Base-by-base conservation (phyloP, 2,329 filamentous ascomycete genomes). In the Fusarium concolor region DNA sequence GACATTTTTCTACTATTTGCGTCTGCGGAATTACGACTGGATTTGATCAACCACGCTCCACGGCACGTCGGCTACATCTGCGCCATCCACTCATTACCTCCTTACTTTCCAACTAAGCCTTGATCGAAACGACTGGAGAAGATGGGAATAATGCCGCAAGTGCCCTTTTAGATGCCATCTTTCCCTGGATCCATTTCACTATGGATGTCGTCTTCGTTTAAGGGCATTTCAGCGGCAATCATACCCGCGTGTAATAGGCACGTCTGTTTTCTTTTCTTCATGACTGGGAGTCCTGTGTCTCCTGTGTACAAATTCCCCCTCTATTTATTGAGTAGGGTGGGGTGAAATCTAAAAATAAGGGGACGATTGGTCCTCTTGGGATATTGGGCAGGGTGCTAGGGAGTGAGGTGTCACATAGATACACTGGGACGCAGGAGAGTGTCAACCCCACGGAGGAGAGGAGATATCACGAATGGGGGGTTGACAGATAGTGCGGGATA, bases 11-110 rank as follows among this genome's bases (percentile, higher is more conserved):
- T 70, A 57, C 55, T 66, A 67, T 72, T 74, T 74, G 56, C 67
- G 67, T 74, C 55, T 65, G 66, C 65, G 65, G 68, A 71, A 74
- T 74, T 67, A 74, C 72, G 72, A 74, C 72, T 74, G 71, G 72
- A 74, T 67, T 72, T 74, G 63, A 75, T 69, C 64, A 71, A 67
- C 58, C 65, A 72, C 68, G 70, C 69, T 71, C 71, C 60, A 70
- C 49, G 65, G 63, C 57, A 67, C 66, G 58, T 66, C 65, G 68
- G 62, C 71, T 65, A 55, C 65, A 75, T 74, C 75, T 79, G 77
- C 75, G 76, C 79, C 77, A 74, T 81, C 77, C 80, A 75, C 74
- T 82, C 80, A 74, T 81, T 80, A 72, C 44, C 70, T 54, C 68
- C 66, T 68, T 72, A 72, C 63, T 68, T 67, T 71, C 73, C 61